A percentile compares a stretch with the other conserved stretches of the same genome.
These are phyloP conservation scores for Candida tallmaniae DNA, from an alignment of 805 yeast species.

Conservation along the genomic window DNA sequence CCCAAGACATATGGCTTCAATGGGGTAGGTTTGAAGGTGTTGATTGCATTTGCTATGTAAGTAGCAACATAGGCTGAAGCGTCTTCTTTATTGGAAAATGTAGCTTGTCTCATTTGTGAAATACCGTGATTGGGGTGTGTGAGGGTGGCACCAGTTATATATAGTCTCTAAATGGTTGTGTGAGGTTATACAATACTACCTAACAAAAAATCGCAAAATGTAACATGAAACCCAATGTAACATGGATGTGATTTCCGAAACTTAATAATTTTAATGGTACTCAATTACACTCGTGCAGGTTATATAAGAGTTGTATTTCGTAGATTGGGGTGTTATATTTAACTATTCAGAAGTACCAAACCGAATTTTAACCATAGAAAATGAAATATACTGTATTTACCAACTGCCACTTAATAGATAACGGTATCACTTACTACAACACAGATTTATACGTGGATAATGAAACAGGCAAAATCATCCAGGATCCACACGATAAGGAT, in stretches of 20 bases:
- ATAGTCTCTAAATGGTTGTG: too few relatives aligned
- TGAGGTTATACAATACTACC: too few relatives aligned
- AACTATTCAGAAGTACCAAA: too few relatives aligned
- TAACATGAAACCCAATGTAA: too few relatives aligned
- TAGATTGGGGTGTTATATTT: too few relatives aligned
- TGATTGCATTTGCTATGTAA: constrained; percentile 41
- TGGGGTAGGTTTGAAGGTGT: constrained; percentile 40
- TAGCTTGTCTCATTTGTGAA: constrained; percentile 29
- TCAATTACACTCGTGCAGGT: too few relatives aligned
- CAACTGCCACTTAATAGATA: constrained; percentile 40
- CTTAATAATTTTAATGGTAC: too few relatives aligned
- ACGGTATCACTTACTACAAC: constrained; percentile 28
- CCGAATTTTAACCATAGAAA: too few relatives aligned
- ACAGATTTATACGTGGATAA: constrained; percentile 43
- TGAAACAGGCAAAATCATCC: constrained; percentile 35
- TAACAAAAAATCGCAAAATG: constrained; percentile 1
- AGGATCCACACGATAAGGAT: constrained; percentile 5
- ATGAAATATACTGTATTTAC: constrained; percentile 27
- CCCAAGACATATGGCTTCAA: constrained; percentile 50
- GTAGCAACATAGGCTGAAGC: constrained; percentile 45
- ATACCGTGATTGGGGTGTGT: too few relatives aligned
- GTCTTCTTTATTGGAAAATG: constrained; percentile 32
- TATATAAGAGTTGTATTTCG: too few relatives aligned
- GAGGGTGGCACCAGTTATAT: too few relatives aligned
- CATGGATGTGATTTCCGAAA: too few relatives aligned